phyloP scores from a whole-genome alignment of 768 basidiomycete species.

The Suillus subalutaceus region DNA sequence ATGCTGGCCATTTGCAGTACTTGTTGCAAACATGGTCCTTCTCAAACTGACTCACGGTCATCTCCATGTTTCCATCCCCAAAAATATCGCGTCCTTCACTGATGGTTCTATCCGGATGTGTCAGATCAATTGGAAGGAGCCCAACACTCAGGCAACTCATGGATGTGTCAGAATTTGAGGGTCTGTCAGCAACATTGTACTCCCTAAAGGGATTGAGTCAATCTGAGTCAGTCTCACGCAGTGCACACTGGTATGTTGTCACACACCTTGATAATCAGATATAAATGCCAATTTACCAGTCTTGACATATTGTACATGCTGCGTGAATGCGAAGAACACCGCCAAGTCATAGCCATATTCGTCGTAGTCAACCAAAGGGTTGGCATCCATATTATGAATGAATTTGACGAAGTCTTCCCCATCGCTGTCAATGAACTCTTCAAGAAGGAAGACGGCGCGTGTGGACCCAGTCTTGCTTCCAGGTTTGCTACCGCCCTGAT shows the following conservation, averaged over 20 bases:
- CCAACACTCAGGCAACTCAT: neutral
- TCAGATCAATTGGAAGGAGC: neutral
- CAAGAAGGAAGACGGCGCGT: constrained; percentile 7
- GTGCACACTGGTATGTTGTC: neutral
- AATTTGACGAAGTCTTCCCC: constrained; percentile 12
- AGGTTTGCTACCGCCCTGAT: neutral
- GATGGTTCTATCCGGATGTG: neutral
- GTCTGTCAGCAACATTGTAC: neutral
- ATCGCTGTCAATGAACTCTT: constrained; percentile 10
- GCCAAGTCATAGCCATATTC: constrained; percentile 5
- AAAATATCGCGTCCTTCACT: constrained; percentile 1
- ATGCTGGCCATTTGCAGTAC: constrained; percentile 17
- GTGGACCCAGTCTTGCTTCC: neutral
- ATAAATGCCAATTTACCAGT: constrained; percentile 10
- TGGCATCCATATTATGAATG: neutral
- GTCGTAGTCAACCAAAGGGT: neutral
- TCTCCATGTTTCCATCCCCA: constrained; percentile 16
- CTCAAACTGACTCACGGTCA: constrained; percentile 6
- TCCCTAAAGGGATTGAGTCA: constrained; percentile 1
- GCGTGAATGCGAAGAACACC: constrained; percentile 14
- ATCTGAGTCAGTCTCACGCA: neutral
- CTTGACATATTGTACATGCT: constrained; percentile 17
- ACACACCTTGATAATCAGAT: constrained; percentile 17
- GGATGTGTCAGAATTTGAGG: neutral
- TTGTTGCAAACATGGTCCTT: constrained; percentile 14